phyloP scores from a whole-genome alignment of 768 basidiomycete species.

The Amanita pseudoporphyria region DNA sequence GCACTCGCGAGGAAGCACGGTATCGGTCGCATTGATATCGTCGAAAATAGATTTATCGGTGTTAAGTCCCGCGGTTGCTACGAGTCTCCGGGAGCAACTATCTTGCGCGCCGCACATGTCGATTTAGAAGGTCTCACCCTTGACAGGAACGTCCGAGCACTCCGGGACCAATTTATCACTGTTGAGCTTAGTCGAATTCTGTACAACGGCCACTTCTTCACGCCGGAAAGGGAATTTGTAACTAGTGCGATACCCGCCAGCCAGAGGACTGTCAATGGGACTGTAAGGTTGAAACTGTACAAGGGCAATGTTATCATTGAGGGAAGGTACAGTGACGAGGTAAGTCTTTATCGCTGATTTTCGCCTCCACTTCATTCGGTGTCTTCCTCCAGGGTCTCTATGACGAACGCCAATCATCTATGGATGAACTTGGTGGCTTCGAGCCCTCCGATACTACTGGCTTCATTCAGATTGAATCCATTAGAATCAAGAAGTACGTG shows the following conservation, averaged over 20 bases:
- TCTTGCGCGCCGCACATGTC: constrained; percentile 90
- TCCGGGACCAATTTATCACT: constrained; percentile 94
- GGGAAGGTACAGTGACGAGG: constrained; percentile 84
- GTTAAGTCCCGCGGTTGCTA: constrained; percentile 99
- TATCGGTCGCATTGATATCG: constrained; percentile 95
- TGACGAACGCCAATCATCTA: constrained; percentile 90
- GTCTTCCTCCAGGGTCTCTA: constrained; percentile 62
- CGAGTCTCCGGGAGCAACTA: constrained; percentile 94
- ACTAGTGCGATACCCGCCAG: constrained; percentile 84
- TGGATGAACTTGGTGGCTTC: constrained; percentile 99
- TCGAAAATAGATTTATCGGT: constrained; percentile 99
- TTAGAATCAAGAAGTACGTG: constrained; percentile 92
- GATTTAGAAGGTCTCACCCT: constrained; percentile 97
- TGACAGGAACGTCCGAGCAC: constrained; percentile 90
- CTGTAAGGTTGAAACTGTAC: constrained; percentile 85
- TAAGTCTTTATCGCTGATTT: constrained; percentile 19
- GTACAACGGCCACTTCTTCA: constrained; percentile 99
- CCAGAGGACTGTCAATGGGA: constrained; percentile 93
- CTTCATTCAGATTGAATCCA: constrained; percentile 96
- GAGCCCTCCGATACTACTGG: constrained; percentile 93
- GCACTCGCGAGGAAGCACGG: constrained; percentile 90
- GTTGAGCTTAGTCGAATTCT: constrained; percentile 82
- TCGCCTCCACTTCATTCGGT: background rate
- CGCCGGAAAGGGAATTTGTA: constrained; percentile 96
- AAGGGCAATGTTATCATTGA: constrained; percentile 95